phyloP scores from a whole-genome alignment of 805 yeast genomes.

The Saturnispora sanitii region DNA sequence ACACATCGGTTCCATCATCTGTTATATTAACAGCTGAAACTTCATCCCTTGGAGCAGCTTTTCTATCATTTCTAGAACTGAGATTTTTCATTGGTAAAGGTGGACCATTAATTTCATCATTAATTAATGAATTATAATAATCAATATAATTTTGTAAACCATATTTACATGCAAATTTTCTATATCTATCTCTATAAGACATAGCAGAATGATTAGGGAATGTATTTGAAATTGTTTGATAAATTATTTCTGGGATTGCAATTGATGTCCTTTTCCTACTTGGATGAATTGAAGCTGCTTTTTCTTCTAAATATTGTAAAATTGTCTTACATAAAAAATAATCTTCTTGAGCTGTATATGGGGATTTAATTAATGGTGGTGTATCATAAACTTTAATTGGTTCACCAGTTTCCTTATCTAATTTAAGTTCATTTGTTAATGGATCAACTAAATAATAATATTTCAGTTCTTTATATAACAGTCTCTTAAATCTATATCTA shows the following conservation, averaged over 20 bases:
- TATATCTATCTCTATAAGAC: constrained; percentile 77
- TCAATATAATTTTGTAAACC: constrained; percentile 49
- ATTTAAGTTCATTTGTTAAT: constrained; percentile 31
- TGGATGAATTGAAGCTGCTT: constrained; percentile 6
- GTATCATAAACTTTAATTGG: constrained; percentile 32
- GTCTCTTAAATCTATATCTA: constrained; percentile 48
- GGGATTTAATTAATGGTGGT: constrained; percentile 46
- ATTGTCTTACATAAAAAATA: constrained; percentile 39
- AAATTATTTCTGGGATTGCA: constrained; percentile 30
- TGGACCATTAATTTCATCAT: constrained; percentile 26
- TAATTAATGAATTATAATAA: constrained; percentile 38
- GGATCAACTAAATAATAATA: constrained; percentile 42
- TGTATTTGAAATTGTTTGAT: constrained; percentile 29
- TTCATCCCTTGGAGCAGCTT: constrained; percentile 9
- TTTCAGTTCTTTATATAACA: constrained; percentile 31
- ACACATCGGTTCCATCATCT: neutral
- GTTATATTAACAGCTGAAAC: neutral
- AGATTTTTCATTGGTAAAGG: constrained; percentile 53
- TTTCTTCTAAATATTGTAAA: constrained; percentile 17
- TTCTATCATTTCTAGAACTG: constrained; percentile 36
- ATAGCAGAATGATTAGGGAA: constrained; percentile 48
- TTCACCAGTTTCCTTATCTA: constrained; percentile 33
- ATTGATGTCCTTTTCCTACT: constrained; percentile 18
- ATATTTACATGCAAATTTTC: constrained; percentile 56
- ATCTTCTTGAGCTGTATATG: constrained; percentile 64